Evolutionary conservation across 805 yeast species (phyloP), one percentile per base, ranked within the genome.

Genomic region (Kuraishia piskuri): DNA sequence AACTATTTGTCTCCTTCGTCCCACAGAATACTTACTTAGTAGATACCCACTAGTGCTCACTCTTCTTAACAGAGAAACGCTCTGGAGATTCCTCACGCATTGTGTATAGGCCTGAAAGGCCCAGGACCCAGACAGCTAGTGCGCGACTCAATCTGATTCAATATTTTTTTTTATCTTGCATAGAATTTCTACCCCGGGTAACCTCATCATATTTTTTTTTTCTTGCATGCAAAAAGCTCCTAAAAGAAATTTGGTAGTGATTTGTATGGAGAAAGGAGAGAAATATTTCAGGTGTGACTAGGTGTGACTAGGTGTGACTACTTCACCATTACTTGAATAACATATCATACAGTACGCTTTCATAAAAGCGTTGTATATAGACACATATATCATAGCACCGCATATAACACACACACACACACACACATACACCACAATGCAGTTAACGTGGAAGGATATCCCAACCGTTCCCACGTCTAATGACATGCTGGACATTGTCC

Each of bases 381-480:
- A 31, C 17, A 31, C 40, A 31, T 25, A 25, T 7, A 25, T 7
- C 31, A 7, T n/a, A 31, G n/a, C 40, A 31, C 17, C 40, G 4
- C 40, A n/a, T n/a, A n/a, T n/a, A n/a, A n/a, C 40, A 31, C 40
- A 31, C 14, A 31, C 14, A 31, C 40, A 31, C 17, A 31, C 3
- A 25, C 31, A 25, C 10, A 25, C 31, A n/a, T 12, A 46, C 48
- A 7, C 37, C 24, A 49, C 7, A 31, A 94, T 92, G 99, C 98
- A 92, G 77, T 82, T 92, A 61, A 86, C 97, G 50, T 92, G 98
- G 98, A 92, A 94, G 74, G 98, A 94, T 71, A 94, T 92, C 68
- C 96, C 98, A 22, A 84, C 96, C 50, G 96, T 92, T 59, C 95
- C 98, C 49, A 84, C 84, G 59, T 76, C 96, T 64, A 90, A 87